Conservation (phyloP, 441 rosid species). For the Erodium trifolium region DNA sequence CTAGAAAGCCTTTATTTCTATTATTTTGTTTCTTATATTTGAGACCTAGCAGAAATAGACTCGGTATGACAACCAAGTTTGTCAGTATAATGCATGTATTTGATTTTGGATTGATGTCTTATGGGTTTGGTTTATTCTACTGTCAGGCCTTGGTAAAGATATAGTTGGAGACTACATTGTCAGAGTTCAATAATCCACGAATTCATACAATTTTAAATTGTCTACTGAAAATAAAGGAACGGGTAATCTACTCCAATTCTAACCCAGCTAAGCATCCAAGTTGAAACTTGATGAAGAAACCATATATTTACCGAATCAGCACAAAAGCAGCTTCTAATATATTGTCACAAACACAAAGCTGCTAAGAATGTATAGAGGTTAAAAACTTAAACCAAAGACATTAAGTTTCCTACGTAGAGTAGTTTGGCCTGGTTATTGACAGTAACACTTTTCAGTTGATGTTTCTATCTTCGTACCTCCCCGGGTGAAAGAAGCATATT, state of each 20-base stretch:
- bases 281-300: background rate
- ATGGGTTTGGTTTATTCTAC: background rate
- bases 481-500: no score
- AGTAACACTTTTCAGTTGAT: background rate
- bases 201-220: background rate
- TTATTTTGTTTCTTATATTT: slow-evolving; percentile 4
- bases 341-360: background rate
- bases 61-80: background rate
- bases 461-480: no score
- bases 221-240: background rate
- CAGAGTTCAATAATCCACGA: background rate
- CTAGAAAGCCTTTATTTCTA: slow-evolving; percentile 2
- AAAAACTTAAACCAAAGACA: background rate
- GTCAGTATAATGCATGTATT: background rate
- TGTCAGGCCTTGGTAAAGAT: background rate
- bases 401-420: background rate
- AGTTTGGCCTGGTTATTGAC: background rate
- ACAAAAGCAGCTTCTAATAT: background rate
- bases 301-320: background rate
- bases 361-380: background rate
- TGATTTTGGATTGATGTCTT: background rate
- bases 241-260: background rate
- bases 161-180: slow-evolving; percentile 2
- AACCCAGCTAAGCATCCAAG: background rate
- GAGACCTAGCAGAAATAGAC: slow-evolving; percentile 3